Conservation (phyloP, 1,284 basidiomycete species). For the Ustilago nuda region DNA sequence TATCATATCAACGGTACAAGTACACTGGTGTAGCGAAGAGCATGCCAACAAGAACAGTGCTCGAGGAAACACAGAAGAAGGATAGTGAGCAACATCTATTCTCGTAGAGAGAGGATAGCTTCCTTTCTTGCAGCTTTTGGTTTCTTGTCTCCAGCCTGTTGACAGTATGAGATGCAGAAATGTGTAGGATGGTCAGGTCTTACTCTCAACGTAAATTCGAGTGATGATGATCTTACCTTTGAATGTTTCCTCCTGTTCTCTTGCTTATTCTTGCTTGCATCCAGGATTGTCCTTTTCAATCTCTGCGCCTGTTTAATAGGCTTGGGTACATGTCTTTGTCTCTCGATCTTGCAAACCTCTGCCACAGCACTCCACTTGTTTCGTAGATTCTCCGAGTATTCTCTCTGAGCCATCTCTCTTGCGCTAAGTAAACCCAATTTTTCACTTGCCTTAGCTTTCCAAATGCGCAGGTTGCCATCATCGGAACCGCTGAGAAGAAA, state of each 20-base stretch:
- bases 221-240: constrained; percentile 72
- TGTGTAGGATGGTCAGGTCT: neutral
- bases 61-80: neutral
- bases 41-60: constrained; percentile 4
- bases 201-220: neutral
- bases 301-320: constrained; percentile 86
- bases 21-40: constrained; percentile 23
- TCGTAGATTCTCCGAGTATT: constrained; percentile 89
- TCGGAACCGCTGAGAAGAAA: constrained; percentile 95
- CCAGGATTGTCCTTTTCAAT: constrained; percentile 93
- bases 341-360: constrained; percentile 83
- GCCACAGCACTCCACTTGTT: constrained; percentile 81
- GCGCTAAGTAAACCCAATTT: constrained; percentile 91
- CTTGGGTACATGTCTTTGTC: constrained; percentile 88
- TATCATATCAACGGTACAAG: constrained; percentile 22
- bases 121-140: constrained; percentile 88
- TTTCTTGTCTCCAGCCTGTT: constrained; percentile 79
- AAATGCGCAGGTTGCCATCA: constrained; percentile 95
- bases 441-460: constrained; percentile 94
- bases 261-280: constrained; percentile 89
- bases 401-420: constrained; percentile 90
- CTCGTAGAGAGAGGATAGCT: constrained; percentile 52
- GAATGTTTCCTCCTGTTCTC: constrained; percentile 79
- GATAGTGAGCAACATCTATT: neutral
- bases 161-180: neutral